A percentile compares a stretch with the other conserved stretches of the same genome.
phyloP scores from a whole-genome alignment of 116 monocot genomes.

The Cymodocea nodosa region DNA sequence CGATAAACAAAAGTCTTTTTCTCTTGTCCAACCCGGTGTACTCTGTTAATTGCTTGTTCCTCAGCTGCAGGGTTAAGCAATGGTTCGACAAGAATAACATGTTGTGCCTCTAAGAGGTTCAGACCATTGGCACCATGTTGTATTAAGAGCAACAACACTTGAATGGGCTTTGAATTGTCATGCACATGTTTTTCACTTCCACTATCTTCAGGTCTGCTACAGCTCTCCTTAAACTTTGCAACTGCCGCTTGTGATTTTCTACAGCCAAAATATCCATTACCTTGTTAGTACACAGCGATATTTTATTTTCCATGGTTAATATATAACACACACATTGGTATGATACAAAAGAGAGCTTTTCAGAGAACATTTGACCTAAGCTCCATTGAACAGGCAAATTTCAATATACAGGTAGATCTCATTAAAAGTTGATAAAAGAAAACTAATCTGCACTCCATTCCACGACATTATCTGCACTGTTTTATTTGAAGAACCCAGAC shows the following conservation, averaged over 20 bases:
- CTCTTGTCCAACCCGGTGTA: slow-evolving; percentile 82
- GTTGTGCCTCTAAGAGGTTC: slow-evolving; percentile 86
- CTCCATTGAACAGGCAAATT: no score
- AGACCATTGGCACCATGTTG: slow-evolving; percentile 94
- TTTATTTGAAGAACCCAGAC: no score
- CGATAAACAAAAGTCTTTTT: slow-evolving; percentile 86
- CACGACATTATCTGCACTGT: no score
- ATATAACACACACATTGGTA: no score
- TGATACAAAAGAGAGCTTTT: no score
- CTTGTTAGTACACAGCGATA: neutral
- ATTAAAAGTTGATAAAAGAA: no score
- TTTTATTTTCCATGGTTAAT: neutral
- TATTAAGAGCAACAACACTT: slow-evolving; percentile 70
- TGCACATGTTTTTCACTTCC: slow-evolving; percentile 5
- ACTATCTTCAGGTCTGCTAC: neutral
- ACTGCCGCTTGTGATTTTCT: slow-evolving; percentile 81
- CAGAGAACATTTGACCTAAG: no score
- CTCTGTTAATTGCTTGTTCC: slow-evolving; percentile 87
- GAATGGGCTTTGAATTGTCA: slow-evolving; percentile 27
- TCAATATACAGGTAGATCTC: no score
- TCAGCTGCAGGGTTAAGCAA: slow-evolving; percentile 79
- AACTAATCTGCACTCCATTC: no score
- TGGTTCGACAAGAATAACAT: slow-evolving; percentile 85
- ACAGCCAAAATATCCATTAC: slow-evolving; percentile 7
- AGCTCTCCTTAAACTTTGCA: slow-evolving; percentile 59